Evolutionary conservation across 2,329 filamentous ascomycete genomes (phyloP).

Genomic region (Sclerotinia sclerotiorum): DNA sequence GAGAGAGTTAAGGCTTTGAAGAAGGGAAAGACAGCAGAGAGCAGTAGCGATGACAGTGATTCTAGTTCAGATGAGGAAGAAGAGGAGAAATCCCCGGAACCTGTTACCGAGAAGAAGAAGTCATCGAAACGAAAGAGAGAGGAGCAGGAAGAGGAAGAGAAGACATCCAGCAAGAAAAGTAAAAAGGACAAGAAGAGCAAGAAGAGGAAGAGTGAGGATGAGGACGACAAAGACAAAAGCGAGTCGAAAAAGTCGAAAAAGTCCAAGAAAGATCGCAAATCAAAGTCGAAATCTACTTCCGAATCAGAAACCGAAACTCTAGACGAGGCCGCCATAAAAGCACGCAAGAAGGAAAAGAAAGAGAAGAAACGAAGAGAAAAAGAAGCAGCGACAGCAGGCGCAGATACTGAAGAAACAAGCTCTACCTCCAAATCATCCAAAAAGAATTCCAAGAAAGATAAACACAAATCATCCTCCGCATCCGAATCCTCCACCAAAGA

Average conservation of each 20-base stretch:
- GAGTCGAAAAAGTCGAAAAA: slow-evolving; percentile 39
- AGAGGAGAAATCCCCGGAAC: slow-evolving; percentile 17
- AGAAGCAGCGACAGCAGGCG: slow-evolving; percentile 12
- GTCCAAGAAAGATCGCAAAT: slow-evolving; percentile 35
- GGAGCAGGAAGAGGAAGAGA: slow-evolving; percentile 40
- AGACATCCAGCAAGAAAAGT: slow-evolving; percentile 38
- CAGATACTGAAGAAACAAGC: slow-evolving; percentile 16
- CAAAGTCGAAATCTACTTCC: slow-evolving; percentile 11
- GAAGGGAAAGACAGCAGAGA: slow-evolving; percentile 21
- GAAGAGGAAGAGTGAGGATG: slow-evolving; percentile 48
- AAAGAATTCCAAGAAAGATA: slow-evolving; percentile 45
- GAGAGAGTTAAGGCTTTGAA: slow-evolving; percentile 38
- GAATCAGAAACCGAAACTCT: neutral
- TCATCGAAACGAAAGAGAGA: slow-evolving; percentile 48
- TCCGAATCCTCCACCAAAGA: slow-evolving; percentile 31
- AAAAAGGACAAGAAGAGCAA: slow-evolving; percentile 13
- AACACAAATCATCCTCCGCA: slow-evolving; percentile 41
- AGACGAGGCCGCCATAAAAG: neutral
- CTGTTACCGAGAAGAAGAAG: slow-evolving; percentile 30
- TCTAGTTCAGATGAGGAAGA: slow-evolving; percentile 19
- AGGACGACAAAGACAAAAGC: slow-evolving; percentile 36
- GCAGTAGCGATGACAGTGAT: slow-evolving; percentile 19
- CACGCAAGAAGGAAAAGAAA: slow-evolving; percentile 19
- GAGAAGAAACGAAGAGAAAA: slow-evolving; percentile 28
- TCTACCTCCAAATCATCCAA: slow-evolving; percentile 36